Base-by-base conservation (phyloP, 257 asterid genomes). In the Solanum tacnaense region DNA sequence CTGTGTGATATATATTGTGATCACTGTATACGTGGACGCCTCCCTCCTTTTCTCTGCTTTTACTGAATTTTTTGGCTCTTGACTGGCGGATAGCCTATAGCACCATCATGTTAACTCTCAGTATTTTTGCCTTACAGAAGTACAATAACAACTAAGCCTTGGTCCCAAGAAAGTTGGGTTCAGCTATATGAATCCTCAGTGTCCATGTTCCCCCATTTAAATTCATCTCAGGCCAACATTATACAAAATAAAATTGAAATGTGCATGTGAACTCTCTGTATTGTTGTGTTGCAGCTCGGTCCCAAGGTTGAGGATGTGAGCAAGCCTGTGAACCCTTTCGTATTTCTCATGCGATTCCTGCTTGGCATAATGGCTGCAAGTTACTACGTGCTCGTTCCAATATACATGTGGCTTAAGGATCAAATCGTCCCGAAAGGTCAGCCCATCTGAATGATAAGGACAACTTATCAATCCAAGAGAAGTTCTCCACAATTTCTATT, bases 351-450 rank as follows among this genome's bases (percentile, higher is more conserved):
- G 38, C 90, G 93, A 34, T 82, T 90, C 87, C 46, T 91, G 73
- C 87, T 91, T 25, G 93, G 93, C 73, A 85, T 89, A 56, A 27
- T 86, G 8, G 93, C 93, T 18, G 92, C 91, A 52, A 82, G 90
- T 35, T 91, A 90, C 73, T 91, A 60, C 29, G 90, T 91, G 25
- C 92, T 91, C 6, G 90, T 91, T 72, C 92, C 93, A 1, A 89
- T 91, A 52, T 91, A 91, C 88, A 91, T 91, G 93, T 91, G 93
- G 93, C 9, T 91, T 23, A 91, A 91, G 88, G 91, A 90, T 91
- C 89, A 90, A 87, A 88, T 91, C 76, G 74, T 90, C 25, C 92
- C 92, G 10, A 91, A 90, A 86, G 91, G 91, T 65, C 81, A 58
- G 90, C 90, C 93, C 25, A 90, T 91, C 89, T 91, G 76, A 91